Evolutionary conservation across 176 grass and related monocot species (phyloP).

Genomic region (Triticum urartu): DNA sequence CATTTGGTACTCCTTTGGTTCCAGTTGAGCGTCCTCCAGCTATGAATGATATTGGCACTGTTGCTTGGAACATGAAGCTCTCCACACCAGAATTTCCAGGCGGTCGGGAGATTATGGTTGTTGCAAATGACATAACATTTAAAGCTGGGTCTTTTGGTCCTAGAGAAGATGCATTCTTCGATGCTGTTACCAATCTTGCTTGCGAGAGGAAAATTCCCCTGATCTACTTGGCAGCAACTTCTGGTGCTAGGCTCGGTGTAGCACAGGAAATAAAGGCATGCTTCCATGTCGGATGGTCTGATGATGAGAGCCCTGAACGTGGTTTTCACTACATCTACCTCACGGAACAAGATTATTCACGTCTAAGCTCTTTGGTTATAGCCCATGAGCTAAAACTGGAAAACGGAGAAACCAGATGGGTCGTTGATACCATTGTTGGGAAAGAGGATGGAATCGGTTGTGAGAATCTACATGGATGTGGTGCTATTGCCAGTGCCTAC

Average conservation of each 20-base stretch:
- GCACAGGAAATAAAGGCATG: slow-evolving; percentile 91
- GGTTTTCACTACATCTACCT: slow-evolving; percentile 97
- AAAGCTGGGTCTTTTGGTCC: slow-evolving; percentile 94
- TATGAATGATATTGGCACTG: slow-evolving; percentile 77
- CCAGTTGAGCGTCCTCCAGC: slow-evolving; percentile 60
- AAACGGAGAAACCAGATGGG: slow-evolving; percentile 83
- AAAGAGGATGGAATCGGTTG: slow-evolving; percentile 90
- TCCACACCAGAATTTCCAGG: slow-evolving; percentile 82
- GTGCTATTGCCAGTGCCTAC: slow-evolving; percentile 93
- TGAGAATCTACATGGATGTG: slow-evolving; percentile 91
- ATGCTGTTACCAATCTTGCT: slow-evolving; percentile 86
- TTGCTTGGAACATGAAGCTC: slow-evolving; percentile 96
- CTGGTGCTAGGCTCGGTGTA: slow-evolving; percentile 88
- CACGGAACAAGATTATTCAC: slow-evolving; percentile 66
- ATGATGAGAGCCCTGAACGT: slow-evolving; percentile 79
- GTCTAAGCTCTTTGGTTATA: slow-evolving; percentile 74
- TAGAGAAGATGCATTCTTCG: slow-evolving; percentile 92
- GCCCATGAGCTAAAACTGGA: slow-evolving; percentile 79
- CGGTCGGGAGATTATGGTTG: slow-evolving; percentile 90
- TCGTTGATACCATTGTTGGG: slow-evolving; percentile 88
- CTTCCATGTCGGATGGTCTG: slow-evolving; percentile 88
- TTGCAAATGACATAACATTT: slow-evolving; percentile 91
- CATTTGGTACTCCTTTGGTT: slow-evolving; percentile 77
- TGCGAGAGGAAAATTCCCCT: slow-evolving; percentile 91
- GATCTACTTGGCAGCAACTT: slow-evolving; percentile 89